Evolutionary conservation across 768 basidiomycete genomes (phyloP), one percentile per base, ranked within the genome.

Genomic region (Lentinula sp.): DNA sequence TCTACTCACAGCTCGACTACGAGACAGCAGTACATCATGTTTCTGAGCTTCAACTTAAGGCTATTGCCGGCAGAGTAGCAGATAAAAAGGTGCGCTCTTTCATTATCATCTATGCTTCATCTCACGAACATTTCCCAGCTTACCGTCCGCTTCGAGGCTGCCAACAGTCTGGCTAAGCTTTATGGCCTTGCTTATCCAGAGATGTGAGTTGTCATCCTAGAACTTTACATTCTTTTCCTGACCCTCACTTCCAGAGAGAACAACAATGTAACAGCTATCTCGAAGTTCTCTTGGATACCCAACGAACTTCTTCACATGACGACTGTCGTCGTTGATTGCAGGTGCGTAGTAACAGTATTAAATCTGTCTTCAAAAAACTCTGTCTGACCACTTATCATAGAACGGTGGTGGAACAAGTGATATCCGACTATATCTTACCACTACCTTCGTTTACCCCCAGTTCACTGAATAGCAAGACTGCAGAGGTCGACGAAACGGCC

Each of bases 261-360:
- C 62, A 85, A 86, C 43, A 91, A 94, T 58, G 73, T 80, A 2
- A 76, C 82, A 0, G 93, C 93, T 1, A 79, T 88, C 35, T 67
- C 76, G 15, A 91, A 95, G 50, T 98, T 98, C 68, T 85, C 85
- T 0, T 99, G 97, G 97, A 98, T 99, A 63, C 95, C 97, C 0
- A 80, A 87, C 32, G 76, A 80, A 43, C 76, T 98, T 35, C 75
- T 95, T 8, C 78, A 79, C 45, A 80, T 82, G 62, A 76, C 80
- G 8, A 72, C 76, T n/a, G 70, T 80, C 16, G 80, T 77, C 13
- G 41, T 71, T 0, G 90, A 92, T 66, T 78, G 85, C 46, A 83
- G 85, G 87, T 89, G 63, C 57, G 79, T 62, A 50, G 4, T 18
- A 48, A 35, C 10, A 36, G 6, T 36, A 10, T 41, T 13, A 10